Conservation (phyloP, 1,139 yeast species). For the Nakaseomyces nivariensis region DNA sequence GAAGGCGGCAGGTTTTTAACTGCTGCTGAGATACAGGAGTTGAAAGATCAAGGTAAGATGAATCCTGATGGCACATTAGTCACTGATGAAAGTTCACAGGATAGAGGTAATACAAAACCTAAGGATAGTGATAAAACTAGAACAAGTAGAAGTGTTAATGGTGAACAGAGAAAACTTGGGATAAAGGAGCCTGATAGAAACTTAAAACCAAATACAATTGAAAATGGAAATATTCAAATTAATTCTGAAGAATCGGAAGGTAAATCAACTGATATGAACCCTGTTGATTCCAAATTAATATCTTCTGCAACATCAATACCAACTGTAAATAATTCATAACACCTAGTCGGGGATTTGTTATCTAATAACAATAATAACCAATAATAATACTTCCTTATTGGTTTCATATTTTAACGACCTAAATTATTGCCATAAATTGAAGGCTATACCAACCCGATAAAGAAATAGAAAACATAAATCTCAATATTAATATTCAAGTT, state of each 20-base stretch:
- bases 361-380: too few relatives aligned
- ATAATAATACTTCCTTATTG: neutral
- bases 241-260: neutral
- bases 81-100: neutral
- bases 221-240: neutral
- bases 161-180: conserved; percentile 24
- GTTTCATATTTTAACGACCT: neutral
- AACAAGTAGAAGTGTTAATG: neutral
- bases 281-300: neutral
- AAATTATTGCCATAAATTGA: neutral
- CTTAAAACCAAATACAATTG: neutral
- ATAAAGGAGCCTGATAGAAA: conserved; percentile 4
- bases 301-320: neutral
- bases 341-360: too few relatives aligned
- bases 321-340: neutral
- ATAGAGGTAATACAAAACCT: neutral
- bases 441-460: too few relatives aligned
- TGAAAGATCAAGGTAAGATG: conserved; percentile 39
- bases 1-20: conserved; percentile 96
- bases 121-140: neutral
- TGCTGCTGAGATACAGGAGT: conserved; percentile 84
- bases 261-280: neutral
- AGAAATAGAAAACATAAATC: too few relatives aligned
- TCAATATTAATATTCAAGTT: neutral
- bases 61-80: neutral